A percentile compares a stretch with the other conserved stretches of the same genome.
Evolutionary conservation across 140 eudicot genomes (phyloP).

Genomic region (Senecio squalidus): DNA sequence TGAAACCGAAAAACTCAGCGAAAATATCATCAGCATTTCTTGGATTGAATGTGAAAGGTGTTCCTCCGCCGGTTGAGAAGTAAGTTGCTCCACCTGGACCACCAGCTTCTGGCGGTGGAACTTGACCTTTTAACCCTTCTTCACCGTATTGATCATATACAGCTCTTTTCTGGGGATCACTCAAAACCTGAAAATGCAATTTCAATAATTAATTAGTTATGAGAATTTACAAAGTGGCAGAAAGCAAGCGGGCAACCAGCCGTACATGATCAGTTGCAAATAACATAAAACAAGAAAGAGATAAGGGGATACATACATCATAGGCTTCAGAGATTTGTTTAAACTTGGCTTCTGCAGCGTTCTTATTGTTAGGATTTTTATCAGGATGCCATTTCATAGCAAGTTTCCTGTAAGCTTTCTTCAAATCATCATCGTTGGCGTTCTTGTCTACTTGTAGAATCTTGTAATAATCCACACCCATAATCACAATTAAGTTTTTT

Average conservation of each 20-base stretch:
- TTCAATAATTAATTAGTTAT: too few species aligned
- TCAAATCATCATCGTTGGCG: conserved; percentile 51
- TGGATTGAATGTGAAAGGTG: conserved; percentile 50
- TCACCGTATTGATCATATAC: conserved; percentile 74
- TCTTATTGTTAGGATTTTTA: conserved; percentile 44
- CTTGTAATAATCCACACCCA: conserved; percentile 64
- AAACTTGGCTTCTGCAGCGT: conserved; percentile 50
- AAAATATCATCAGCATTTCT: conserved; percentile 89
- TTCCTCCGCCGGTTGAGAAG: conserved; percentile 42
- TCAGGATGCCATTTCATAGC: conserved; percentile 68
- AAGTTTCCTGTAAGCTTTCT: conserved; percentile 51
- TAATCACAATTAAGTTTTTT: background rate
- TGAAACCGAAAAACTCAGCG: conserved; percentile 82
- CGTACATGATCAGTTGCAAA: background rate
- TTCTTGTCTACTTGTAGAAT: conserved; percentile 40
- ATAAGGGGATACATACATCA: conserved; percentile 29
- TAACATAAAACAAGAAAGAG: background rate
- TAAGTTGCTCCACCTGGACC: conserved; percentile 58
- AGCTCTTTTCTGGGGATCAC: conserved; percentile 65
- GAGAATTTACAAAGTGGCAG: too few species aligned
- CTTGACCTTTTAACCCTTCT: conserved; percentile 59
- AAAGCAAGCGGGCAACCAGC: too few species aligned
- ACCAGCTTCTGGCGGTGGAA: conserved; percentile 64
- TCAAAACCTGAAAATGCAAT: conserved; percentile 43
- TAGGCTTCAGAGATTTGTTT: conserved; percentile 58